phyloP scores from a whole-genome alignment of 257 asterid genomes.

The Petunia axillaris region DNA sequence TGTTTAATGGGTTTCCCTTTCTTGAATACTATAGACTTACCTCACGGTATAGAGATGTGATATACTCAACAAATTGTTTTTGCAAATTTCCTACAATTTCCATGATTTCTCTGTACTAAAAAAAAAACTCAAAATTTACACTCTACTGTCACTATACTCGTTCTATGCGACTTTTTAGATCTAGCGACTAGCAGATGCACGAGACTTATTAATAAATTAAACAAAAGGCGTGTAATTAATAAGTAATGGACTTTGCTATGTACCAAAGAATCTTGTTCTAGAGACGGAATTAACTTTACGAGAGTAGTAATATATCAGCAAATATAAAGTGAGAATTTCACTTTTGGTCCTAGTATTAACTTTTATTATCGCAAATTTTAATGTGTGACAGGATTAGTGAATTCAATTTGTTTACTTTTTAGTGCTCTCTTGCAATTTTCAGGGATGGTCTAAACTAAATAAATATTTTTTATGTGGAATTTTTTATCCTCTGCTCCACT shows the following conservation, averaged over 20 bases:
- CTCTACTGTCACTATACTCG: not conserved
- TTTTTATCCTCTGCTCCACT: no score
- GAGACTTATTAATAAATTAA: not conserved
- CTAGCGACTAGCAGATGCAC: not conserved
- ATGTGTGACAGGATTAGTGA: not conserved
- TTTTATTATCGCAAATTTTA: not conserved
- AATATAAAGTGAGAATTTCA: not conserved
- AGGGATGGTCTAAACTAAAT: no score
- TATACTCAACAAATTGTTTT: constrained; percentile 37
- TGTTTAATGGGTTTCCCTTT: no score
- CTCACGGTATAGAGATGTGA: constrained; percentile 40
- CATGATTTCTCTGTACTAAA: constrained; percentile 21
- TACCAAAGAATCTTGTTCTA: not conserved
- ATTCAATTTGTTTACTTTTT: not conserved
- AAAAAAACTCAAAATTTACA: not conserved
- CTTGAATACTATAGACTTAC: constrained; percentile 10
- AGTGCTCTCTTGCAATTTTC: no score
- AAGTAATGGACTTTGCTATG: no score
- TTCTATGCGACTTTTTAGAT: not conserved
- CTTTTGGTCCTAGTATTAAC: not conserved
- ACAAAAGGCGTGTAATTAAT: not conserved
- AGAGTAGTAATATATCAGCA: not conserved
- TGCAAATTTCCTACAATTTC: constrained; percentile 39
- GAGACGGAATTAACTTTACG: not conserved
- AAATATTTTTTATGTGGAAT: no score